Evolutionary conservation across 2,329 filamentous ascomycete genomes (phyloP), one percentile per base, ranked within the genome.

Genomic region (Sporothrix protearum): DNA sequence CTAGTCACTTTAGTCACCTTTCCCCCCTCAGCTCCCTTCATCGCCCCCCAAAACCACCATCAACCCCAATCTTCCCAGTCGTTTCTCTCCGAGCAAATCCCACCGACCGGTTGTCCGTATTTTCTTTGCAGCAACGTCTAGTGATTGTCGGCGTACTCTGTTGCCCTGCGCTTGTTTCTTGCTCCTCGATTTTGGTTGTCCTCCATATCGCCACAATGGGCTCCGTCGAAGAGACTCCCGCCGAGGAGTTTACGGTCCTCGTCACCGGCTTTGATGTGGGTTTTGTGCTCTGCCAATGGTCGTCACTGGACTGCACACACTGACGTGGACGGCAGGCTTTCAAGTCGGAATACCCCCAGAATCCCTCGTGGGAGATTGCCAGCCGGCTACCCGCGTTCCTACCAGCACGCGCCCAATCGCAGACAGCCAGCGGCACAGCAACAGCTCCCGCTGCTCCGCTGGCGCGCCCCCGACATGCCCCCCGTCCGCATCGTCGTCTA

Each of bases 331-430:
- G 25, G 69, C 73, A 95, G 92, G 91, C 93, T 1, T 97, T 96
- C 80, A 89, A 90, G 76, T 84, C 82, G n/a, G 82, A 90, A 59
- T 89, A 90, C 77, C 87, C 89, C 36, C 82, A 90, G 73, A 97
- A 97, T 78, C 92, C 93, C 9, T 93, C 93, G 2, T 94, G 88
- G 86, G 87, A 94, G 78, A 94, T 97, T 77, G 89, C 91, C 66
- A 85, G 84, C 33, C 83, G 82, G 25, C 87, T 96, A n/a, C 90
- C 92, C 3, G 80, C 85, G 2, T 85, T 87, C 75, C 85, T 94
- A 5, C 86, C 88, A 22, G 59, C 59, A 16, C 36, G 39, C 36
- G 45, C 59, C 16, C 42, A 63, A 36, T 22, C n/a, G 19, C 22
- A 53, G 49, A 22, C 64, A 14, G 8, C 70, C 14, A 51, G 14